Percentiles rank a stretch among this genome's conserved stretches.
These are phyloP conservation scores for Amphirosellinia nigrospora DNA, from an alignment of 495 filamentous ascomycete species.

Conservation along the genomic window DNA sequence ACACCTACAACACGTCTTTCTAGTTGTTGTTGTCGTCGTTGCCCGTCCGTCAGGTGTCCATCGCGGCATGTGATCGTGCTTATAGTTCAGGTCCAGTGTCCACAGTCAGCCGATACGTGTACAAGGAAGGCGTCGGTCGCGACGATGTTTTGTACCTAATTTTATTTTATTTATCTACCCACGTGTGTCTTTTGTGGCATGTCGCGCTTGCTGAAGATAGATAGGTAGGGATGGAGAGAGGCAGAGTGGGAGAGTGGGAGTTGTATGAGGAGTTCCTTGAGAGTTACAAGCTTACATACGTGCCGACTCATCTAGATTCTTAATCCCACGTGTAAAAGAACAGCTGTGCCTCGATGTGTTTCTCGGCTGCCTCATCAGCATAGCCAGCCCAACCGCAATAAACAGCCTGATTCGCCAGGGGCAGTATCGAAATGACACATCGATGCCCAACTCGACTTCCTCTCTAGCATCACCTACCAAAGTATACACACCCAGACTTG, in stretches of 20 bases:
- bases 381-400: not conserved
- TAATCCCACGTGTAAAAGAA: not conserved
- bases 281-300: not conserved
- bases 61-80: too few species aligned
- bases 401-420: not conserved
- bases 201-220: not conserved
- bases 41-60: too few species aligned
- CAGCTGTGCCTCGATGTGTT: not conserved
- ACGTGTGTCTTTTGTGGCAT: not conserved
- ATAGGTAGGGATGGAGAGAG: not conserved
- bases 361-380: too few species aligned
- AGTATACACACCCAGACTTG: not conserved
- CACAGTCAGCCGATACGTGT: too few species aligned
- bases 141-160: too few species aligned
- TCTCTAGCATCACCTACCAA: not conserved
- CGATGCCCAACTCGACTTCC: not conserved
- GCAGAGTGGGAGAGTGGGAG: too few species aligned
- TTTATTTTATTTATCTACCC: not conserved
- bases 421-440: not conserved
- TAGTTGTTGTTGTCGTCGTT: slow-evolving; percentile 1
- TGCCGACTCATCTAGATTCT: not conserved
- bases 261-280: not conserved
- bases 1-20: not conserved
- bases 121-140: too few species aligned
- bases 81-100: too few species aligned